These are phyloP conservation scores for Diophrys appendiculata DNA, from an alignment of 73 alveolate genomes.

Conservation along the genomic window DNA sequence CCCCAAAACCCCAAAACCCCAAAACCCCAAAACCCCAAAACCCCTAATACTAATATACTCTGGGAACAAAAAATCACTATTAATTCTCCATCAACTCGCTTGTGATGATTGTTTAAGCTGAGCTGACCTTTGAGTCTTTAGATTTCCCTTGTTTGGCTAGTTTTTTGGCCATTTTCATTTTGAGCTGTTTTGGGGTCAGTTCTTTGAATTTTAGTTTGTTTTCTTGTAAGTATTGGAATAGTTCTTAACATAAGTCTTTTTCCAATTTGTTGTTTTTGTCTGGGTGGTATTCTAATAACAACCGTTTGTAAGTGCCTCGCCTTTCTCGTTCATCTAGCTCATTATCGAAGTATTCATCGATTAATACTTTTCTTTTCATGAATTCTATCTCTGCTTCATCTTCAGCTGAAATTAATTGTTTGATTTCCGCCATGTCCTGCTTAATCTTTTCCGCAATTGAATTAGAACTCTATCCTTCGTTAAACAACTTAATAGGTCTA, in stretches of 20 bases:
- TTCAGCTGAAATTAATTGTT: background rate
- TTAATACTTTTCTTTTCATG: background rate
- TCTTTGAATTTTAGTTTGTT: background rate
- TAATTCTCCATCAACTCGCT: too few relatives aligned
- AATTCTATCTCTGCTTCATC: background rate
- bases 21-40: too few relatives aligned
- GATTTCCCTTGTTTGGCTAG: too few relatives aligned
- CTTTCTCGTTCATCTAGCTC: background rate
- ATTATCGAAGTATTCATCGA: background rate
- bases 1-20: too few relatives aligned
- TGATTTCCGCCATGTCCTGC: too few relatives aligned
- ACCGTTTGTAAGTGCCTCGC: background rate
- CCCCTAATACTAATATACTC: too few relatives aligned
- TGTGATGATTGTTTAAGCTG: too few relatives aligned
- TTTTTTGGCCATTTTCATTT: too few relatives aligned
- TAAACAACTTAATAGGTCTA: background rate
- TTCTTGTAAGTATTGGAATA: background rate
- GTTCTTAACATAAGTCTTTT: background rate
- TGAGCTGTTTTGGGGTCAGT: background rate
- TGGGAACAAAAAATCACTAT: too few relatives aligned
- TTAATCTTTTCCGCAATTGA: too few relatives aligned
- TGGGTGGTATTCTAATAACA: conserved; percentile 3
- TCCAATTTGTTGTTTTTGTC: background rate
- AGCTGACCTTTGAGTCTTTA: too few relatives aligned
- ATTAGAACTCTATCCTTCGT: too few relatives aligned